Evolutionary conservation across 2,329 filamentous ascomycete species (phyloP).

Genomic region (Emergomyces africanus): DNA sequence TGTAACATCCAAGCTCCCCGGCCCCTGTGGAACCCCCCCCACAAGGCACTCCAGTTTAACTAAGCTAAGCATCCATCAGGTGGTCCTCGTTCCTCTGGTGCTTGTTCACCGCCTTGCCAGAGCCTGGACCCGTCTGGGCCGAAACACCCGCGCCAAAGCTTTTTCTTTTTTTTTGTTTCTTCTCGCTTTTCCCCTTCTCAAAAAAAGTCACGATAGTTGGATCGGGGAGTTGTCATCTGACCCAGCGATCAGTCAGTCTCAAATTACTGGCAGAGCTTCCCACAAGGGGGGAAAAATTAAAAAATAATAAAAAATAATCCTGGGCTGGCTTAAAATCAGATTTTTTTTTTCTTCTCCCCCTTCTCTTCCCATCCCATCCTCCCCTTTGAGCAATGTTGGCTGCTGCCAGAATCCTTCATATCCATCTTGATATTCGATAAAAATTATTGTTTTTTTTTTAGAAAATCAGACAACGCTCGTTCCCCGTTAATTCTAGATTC

Average conservation of each 20-base stretch:
- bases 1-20: too few relatives aligned
- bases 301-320: background rate
- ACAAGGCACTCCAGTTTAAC: too few relatives aligned
- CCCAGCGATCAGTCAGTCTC: background rate
- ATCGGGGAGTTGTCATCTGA: slow-evolving; percentile 3
- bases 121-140: background rate
- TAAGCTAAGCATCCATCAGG: too few relatives aligned
- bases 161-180: background rate
- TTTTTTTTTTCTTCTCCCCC: background rate
- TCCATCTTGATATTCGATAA: slow-evolving; percentile 4
- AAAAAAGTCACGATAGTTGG: slow-evolving; percentile 2
- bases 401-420: slow-evolving; percentile 2
- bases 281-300: background rate
- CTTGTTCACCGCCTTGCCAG: background rate
- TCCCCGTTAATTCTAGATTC: background rate
- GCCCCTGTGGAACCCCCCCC: too few relatives aligned
- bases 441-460: background rate
- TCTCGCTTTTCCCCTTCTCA: background rate
- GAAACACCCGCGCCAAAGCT: too few relatives aligned
- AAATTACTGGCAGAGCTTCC: background rate
- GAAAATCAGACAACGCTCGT: background rate
- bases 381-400: slow-evolving; percentile 1
- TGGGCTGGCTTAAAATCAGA: background rate
- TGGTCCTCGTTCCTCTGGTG: too few relatives aligned
- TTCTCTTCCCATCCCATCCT: background rate